Evolutionary conservation across 2,329 filamentous ascomycete species (phyloP), one percentile per base, ranked within the genome.

Genomic region (Aspergillus novofumigatus): DNA sequence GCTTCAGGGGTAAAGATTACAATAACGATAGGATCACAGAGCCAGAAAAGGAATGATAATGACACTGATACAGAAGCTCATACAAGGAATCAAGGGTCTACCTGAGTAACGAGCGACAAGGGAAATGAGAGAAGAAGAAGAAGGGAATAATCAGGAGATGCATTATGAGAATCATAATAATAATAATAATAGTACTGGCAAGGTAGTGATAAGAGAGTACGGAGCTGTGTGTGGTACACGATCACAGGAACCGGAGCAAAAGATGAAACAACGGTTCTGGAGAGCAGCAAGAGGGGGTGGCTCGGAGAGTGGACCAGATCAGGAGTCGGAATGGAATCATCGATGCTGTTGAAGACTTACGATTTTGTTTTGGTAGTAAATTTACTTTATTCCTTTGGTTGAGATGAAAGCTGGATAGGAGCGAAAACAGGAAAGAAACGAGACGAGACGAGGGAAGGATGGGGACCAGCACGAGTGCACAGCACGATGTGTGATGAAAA

Each of bases 1-100:
- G 32, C 32, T 38, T 44, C 21, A 20, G 60, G 59, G 60, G 55
- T 28, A 54, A 47, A 55, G 45, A 49, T 55, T 53, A 56, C 28
- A 20, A 26, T 5, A 11, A 29, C 4, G 28, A 29, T 11, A 54
- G 50, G 55, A 60, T 49, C 58, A 41, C 56, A 51, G 58, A 54
- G 54, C 56, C 61, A 38, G 42, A 38, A 23, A 48, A 20, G 17
- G 49, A 56, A 51, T 51, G 41, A 42, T 42, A 42, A 42, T 9
- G 41, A 42, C 7, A 21, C 6, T 7, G n/a, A 17, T 35, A 35
- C 32, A 35, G 32, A 35, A 14, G 32, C 4, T 17, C 32, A 35
- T 35, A 35, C 32, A 20, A 21, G 10, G 28, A 29, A 29, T 29
- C 41, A 44, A 44, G 41, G 41, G 21, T 44, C 41, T 44, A 44